Evolutionary conservation across 306 rosid species (phyloP).

Genomic region (Dalbergia cultrata): DNA sequence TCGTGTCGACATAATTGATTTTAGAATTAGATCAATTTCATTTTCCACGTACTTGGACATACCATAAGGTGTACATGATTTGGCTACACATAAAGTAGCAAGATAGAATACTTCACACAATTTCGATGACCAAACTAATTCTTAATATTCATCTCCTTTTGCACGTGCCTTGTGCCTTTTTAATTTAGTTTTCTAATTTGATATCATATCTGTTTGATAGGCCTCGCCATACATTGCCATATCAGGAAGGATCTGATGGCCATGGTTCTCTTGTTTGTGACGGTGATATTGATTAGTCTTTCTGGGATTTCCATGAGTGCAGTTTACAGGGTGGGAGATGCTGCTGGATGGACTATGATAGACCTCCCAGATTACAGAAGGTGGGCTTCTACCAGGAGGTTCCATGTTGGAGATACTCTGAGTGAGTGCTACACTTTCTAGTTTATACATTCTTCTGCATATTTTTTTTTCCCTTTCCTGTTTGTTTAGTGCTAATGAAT

Average conservation of each 20-base stretch:
- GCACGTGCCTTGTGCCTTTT: neutral
- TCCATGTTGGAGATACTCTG: slow-evolving; percentile 50
- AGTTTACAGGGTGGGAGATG: slow-evolving; percentile 53
- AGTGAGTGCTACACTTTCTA: slow-evolving; percentile 31
- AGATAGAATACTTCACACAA: neutral
- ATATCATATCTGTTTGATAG: neutral
- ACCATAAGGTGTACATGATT: slow-evolving; percentile 22
- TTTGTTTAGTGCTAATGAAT: neutral
- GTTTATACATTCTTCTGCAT: neutral
- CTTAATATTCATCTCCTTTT: neutral
- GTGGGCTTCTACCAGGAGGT: slow-evolving; percentile 48
- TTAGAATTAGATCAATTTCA: neutral
- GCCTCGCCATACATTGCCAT: neutral
- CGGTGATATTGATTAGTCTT: slow-evolving; percentile 14
- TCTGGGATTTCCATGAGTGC: slow-evolving; percentile 32
- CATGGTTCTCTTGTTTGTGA: slow-evolving; percentile 7
- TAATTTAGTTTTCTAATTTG: neutral
- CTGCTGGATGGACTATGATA: slow-evolving; percentile 54
- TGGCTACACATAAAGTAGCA: neutral
- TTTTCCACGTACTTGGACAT: neutral
- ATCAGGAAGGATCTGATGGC: neutral
- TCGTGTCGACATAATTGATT: neutral
- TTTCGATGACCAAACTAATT: slow-evolving; percentile 37
- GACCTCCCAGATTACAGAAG: slow-evolving; percentile 34
- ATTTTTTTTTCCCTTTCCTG: neutral